Percentiles rank a stretch among this genome's conserved stretches.
Evolutionary conservation across 2,329 filamentous ascomycete species (phyloP).

Genomic region (Emergomyces pasteurianus): DNA sequence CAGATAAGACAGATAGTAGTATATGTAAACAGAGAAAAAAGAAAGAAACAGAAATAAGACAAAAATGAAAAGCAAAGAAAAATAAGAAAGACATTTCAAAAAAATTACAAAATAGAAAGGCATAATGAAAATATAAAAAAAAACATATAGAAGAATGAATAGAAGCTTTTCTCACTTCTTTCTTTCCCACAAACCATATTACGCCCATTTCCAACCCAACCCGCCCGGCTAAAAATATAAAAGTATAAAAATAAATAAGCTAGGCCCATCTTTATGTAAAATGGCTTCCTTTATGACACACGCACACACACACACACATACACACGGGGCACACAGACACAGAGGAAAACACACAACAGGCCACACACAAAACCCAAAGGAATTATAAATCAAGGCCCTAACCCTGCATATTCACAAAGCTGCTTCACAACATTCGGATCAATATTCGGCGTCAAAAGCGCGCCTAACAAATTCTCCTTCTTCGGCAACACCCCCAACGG

Average conservation of each 20-base stretch:
- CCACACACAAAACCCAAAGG: no score
- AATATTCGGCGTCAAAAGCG: constrained; percentile 54
- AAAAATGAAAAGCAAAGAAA: neutral
- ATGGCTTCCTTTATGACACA: neutral
- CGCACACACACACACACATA: no score
- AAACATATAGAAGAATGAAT: neutral
- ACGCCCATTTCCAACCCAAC: neutral
- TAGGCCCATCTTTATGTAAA: neutral
- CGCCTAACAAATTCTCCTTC: constrained; percentile 54
- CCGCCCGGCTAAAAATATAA: neutral
- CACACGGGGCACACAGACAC: no score
- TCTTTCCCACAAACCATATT: neutral
- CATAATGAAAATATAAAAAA: neutral
- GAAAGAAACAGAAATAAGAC: neutral
- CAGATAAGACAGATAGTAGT: neutral
- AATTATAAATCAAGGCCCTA: constrained; percentile 32
- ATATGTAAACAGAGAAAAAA: neutral
- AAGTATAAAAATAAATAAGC: neutral
- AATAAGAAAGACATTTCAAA: neutral
- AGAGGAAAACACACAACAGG: no score
- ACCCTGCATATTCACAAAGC: constrained; percentile 50
- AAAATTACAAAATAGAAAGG: neutral
- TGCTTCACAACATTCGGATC: constrained; percentile 54
- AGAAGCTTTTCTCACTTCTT: neutral
- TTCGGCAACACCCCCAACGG: constrained; percentile 53